A percentile compares a stretch with the other conserved stretches of the same genome.
Conservation (phyloP, 768 basidiomycete genomes). For the Rubroboletus pulcherrimus region DNA sequence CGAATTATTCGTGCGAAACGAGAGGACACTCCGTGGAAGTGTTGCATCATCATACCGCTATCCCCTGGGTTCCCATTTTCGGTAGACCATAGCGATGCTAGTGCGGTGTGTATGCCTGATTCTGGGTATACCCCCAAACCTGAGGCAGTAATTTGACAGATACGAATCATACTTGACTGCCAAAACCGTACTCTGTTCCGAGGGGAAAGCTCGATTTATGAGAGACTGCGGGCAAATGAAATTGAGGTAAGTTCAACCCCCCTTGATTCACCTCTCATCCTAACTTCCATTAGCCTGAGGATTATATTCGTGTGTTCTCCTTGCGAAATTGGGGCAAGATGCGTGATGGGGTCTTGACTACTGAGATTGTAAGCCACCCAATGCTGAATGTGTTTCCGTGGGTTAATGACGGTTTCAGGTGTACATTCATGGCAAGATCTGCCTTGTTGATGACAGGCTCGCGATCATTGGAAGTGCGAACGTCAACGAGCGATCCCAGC, state of each 20-base stretch:
- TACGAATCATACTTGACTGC: conserved; percentile 93
- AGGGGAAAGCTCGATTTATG: conserved; percentile 90
- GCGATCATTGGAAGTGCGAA: conserved; percentile 96
- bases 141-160: conserved; percentile 38
- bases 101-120: conserved; percentile 56
- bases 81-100: conserved; percentile 89
- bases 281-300: conserved; percentile 64
- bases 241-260: conserved; percentile 60
- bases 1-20: conserved; percentile 86
- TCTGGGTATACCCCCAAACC: neutral
- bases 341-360: conserved; percentile 76
- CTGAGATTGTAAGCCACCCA: conserved; percentile 65
- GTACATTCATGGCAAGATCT: conserved; percentile 73
- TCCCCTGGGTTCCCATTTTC: conserved; percentile 93
- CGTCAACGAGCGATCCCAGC: conserved; percentile 94
- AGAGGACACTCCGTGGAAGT: conserved; percentile 82
- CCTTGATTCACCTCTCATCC: neutral
- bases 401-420: conserved; percentile 43
- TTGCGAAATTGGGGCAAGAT: conserved; percentile 93
- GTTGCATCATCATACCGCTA: conserved; percentile 88
- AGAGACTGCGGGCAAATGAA: conserved; percentile 75
- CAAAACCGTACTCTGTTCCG: conserved; percentile 87
- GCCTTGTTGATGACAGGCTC: conserved; percentile 91
- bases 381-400: neutral
- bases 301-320: conserved; percentile 89